phyloP scores from a whole-genome alignment of 805 yeast genomes.

The Metschnikowia sp. region DNA sequence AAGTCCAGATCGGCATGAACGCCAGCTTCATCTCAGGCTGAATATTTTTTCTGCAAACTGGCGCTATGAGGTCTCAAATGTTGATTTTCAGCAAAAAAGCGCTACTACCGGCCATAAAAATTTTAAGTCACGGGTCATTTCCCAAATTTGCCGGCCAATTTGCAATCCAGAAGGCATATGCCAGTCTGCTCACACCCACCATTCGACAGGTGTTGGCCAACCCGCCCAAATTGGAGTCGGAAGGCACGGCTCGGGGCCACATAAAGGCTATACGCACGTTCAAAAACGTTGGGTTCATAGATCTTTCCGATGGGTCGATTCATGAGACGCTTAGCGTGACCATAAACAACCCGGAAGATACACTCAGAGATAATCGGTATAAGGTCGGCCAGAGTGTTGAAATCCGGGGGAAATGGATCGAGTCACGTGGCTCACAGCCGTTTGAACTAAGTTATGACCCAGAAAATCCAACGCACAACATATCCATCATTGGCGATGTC shows the following conservation, averaged over 20 bases:
- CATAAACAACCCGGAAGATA: constrained; percentile 24
- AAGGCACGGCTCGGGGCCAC: constrained; percentile 55
- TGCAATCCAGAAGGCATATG: neutral
- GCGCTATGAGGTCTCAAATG: too few relatives aligned
- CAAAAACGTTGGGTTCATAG: constrained; percentile 77
- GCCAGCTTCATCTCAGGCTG: too few relatives aligned
- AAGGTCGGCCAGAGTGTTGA: constrained; percentile 46
- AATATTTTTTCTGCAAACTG: too few relatives aligned
- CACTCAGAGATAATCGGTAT: constrained; percentile 29
- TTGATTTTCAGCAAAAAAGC: too few relatives aligned
- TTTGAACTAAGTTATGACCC: constrained; percentile 28
- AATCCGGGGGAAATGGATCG: constrained; percentile 32
- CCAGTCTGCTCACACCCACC: constrained; percentile 10
- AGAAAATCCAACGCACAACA: constrained; percentile 24
- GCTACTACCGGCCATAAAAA: neutral
- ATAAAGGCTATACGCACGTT: constrained; percentile 67
- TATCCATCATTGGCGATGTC: constrained; percentile 59
- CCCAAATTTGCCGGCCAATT: neutral
- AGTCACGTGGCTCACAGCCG: constrained; percentile 32
- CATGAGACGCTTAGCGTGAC: constrained; percentile 50
- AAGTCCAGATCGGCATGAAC: too few relatives aligned
- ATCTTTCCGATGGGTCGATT: constrained; percentile 74
- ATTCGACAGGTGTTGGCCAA: constrained; percentile 9
- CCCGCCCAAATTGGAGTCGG: constrained; percentile 21
- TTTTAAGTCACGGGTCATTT: neutral